phyloP scores from a whole-genome alignment of 495 filamentous ascomycete species.

The Astrothelium macrocarpum region DNA sequence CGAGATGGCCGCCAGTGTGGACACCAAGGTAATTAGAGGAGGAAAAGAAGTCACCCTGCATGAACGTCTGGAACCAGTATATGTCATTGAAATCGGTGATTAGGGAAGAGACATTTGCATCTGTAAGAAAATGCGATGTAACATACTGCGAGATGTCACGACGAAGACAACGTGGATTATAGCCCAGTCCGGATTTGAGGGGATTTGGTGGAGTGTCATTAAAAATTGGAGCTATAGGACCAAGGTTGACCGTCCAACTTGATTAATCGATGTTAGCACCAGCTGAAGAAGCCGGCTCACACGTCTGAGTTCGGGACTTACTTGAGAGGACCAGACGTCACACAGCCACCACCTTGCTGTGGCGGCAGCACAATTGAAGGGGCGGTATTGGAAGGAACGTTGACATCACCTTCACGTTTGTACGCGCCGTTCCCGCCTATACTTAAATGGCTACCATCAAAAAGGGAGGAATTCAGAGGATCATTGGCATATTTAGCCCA shows the following conservation, averaged over 20 bases:
- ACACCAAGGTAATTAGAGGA: conserved; percentile 41
- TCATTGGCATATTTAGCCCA: conserved; percentile 36
- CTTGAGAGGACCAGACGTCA: conserved; percentile 29
- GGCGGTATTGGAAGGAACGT: conserved; percentile 12
- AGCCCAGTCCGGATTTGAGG: conserved; percentile 25
- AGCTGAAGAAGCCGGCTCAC: not conserved
- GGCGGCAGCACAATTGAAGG: conserved; percentile 24
- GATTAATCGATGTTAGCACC: not conserved
- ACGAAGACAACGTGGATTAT: conserved; percentile 56
- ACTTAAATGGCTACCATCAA: conserved; percentile 38
- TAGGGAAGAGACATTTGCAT: conserved; percentile 38
- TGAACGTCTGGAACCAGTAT: conserved; percentile 42
- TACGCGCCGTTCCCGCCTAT: conserved; percentile 42
- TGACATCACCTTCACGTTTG: conserved; percentile 22
- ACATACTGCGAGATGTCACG: conserved; percentile 50
- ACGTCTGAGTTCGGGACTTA: conserved; percentile 8
- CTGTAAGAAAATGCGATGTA: conserved; percentile 41
- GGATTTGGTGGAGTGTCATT: conserved; percentile 15
- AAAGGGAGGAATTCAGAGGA: conserved; percentile 34
- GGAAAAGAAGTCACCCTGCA: conserved; percentile 41
- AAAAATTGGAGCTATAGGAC: conserved; percentile 22
- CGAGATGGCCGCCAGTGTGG: conserved; percentile 55
- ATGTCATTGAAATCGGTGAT: conserved; percentile 39
- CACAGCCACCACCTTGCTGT: conserved; percentile 27
- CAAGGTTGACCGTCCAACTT: conserved; percentile 24